Base-by-base conservation (phyloP, 495 filamentous ascomycete genomes). In the Saxophila tyrrhenica region DNA sequence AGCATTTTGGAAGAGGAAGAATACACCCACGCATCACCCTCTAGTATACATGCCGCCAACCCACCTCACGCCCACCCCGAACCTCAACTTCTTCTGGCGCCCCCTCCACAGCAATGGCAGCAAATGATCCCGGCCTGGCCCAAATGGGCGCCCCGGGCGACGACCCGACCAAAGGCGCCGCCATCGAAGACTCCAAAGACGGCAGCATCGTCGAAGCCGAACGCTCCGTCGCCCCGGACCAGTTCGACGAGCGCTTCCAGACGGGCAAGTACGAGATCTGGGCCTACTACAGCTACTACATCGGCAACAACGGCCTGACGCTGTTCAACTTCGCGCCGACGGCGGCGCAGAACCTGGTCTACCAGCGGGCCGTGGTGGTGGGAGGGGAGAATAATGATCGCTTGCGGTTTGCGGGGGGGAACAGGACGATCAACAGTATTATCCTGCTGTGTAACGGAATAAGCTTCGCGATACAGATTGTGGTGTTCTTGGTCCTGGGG, bases 301-400 rank as follows among this genome's bases (percentile, higher is more conserved):
- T 84, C 48, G 81, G 81, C 24, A 81, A 83, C 59, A 83, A 84
- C 65, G 81, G 81, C 7, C 63, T 84, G 32, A 75, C 79, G 1
- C 69, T 85, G 8, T 85, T 84, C 73, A 85, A 84, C 61, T 85
- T 83, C 59, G 81, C 76, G 2, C 81, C 81, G 8, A 84, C 81
- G 2, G 78, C 78, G 21, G 82, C 81, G 50, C 81, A 85, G 56
- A 83, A 83, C 54, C 65, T 83, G 21, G 62, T 85, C 2, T 77
- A 67, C 39, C 75, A 82, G 66, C 78, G 78, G 8, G 78, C 77
- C 0, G 48, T 44, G 38, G 48, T 22, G 2, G 25, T 56, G 16
- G 58, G 58, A 29, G 58, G 58, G 32, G 73, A 73, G 15, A 67
- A 74, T 44, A 65, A 68, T 35, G 73, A 65, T 1, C 65, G 72